Percentiles rank a stretch among this genome's conserved stretches.
phyloP scores from a whole-genome alignment of 176 grass and related monocot genomes.

The Urochloa ruziziensis region DNA sequence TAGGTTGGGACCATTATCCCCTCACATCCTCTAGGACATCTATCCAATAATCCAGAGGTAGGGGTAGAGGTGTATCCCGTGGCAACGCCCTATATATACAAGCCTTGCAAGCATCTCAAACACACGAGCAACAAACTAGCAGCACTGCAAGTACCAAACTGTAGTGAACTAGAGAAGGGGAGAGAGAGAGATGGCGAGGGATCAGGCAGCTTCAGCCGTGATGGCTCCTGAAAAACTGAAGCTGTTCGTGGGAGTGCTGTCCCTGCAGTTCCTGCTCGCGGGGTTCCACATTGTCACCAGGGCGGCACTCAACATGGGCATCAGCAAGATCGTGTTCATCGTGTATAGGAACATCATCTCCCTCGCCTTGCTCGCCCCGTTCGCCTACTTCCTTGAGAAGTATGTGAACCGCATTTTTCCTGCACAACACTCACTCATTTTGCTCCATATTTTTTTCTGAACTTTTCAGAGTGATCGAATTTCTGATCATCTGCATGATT shows the following conservation, averaged over 20 bases:
- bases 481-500: background rate
- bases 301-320: slow-evolving; percentile 87
- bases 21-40: slow-evolving; percentile 17
- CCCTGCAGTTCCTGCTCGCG: slow-evolving; percentile 74
- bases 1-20: slow-evolving; percentile 28
- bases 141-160: background rate
- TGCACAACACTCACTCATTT: background rate
- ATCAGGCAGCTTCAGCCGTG: slow-evolving; percentile 15
- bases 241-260: slow-evolving; percentile 65
- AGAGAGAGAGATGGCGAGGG: slow-evolving; percentile 21
- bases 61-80: background rate
- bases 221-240: slow-evolving; percentile 69
- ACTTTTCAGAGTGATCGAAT: background rate
- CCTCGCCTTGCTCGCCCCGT: slow-evolving; percentile 75
- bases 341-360: slow-evolving; percentile 93
- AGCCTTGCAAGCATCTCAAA: background rate
- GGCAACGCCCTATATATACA: slow-evolving; percentile 21
- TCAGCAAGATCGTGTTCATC: slow-evolving; percentile 91
- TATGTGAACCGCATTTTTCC: slow-evolving; percentile 21
- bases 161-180: background rate
- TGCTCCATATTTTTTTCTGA: background rate
- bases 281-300: slow-evolving; percentile 88
- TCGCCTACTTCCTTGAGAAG: slow-evolving; percentile 99
- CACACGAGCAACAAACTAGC: slow-evolving; percentile 15
- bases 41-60: no score